Evolutionary conservation across 2,329 filamentous ascomycete species (phyloP).

Genomic region (Botryotinia calthae): DNA sequence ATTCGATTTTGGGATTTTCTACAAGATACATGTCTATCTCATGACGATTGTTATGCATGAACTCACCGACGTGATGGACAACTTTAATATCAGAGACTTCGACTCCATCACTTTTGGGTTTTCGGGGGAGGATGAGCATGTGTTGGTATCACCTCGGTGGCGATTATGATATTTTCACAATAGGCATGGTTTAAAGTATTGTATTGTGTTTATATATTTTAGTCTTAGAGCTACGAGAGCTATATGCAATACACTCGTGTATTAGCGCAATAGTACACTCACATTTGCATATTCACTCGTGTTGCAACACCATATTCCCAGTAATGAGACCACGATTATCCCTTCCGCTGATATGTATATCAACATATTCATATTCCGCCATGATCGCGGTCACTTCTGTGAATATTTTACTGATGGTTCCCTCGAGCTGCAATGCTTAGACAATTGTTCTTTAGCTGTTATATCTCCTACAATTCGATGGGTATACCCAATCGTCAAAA

Average conservation of each 20-base stretch:
- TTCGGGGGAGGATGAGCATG: neutral
- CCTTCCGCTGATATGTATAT: neutral
- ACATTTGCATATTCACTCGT: too few species aligned
- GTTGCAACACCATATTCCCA: neutral
- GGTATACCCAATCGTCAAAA: slow-evolving; percentile 31
- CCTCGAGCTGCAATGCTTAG: slow-evolving; percentile 41
- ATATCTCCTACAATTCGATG: slow-evolving; percentile 27
- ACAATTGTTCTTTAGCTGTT: slow-evolving; percentile 25
- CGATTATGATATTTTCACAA: too few species aligned
- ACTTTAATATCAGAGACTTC: neutral
- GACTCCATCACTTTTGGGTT: neutral
- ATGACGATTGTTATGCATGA: too few species aligned
- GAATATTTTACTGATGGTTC: slow-evolving; percentile 40
- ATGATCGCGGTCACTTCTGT: slow-evolving; percentile 43
- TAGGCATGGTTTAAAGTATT: too few species aligned
- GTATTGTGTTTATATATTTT: too few species aligned
- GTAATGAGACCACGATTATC: neutral
- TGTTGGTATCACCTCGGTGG: too few species aligned
- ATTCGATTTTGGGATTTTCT: neutral
- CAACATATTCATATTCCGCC: slow-evolving; percentile 48
- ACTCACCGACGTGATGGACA: neutral
- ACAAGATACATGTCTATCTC: neutral
- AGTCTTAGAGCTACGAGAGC: too few species aligned
- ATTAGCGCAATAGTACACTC: too few species aligned
- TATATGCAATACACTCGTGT: too few species aligned